Percentiles rank a stretch among this genome's conserved stretches.
These are phyloP conservation scores for Colletotrichum viniferum DNA, from an alignment of 2,329 filamentous ascomycete genomes.

Conservation along the genomic window DNA sequence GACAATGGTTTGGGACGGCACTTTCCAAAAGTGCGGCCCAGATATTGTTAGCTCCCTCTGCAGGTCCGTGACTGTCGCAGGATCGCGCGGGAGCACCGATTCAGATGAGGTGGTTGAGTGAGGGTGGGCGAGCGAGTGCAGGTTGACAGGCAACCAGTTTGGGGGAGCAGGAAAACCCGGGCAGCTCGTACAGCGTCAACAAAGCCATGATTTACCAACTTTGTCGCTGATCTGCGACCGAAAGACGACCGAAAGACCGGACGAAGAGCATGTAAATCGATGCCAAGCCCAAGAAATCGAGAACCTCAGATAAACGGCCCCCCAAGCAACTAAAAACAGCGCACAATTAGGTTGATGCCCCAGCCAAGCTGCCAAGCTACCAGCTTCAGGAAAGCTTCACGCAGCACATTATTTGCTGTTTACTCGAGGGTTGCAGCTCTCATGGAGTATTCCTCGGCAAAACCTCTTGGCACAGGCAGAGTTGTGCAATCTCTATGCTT, in stretches of 20 bases:
- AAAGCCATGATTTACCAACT: background rate
- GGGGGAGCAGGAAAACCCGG: background rate
- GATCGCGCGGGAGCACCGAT: background rate
- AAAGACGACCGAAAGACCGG: background rate
- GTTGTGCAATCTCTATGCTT: background rate
- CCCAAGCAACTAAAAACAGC: background rate
- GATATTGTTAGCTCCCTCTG: background rate
- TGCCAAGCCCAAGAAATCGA: background rate
- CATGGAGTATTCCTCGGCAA: background rate
- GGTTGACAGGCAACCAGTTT: background rate
- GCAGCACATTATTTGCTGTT: background rate
- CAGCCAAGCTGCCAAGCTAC: slow-evolving; percentile 8
- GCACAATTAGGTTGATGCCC: background rate
- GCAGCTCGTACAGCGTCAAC: background rate
- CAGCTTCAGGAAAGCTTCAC: background rate
- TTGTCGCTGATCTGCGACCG: background rate
- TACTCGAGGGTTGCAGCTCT: background rate
- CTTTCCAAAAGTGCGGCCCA: background rate
- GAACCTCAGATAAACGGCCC: background rate
- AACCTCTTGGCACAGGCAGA: background rate
- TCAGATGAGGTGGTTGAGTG: too few species aligned
- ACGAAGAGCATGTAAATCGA: background rate
- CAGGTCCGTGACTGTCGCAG: background rate
- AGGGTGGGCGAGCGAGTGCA: background rate
- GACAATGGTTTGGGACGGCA: background rate